Evolutionary conservation across 805 yeast genomes (phyloP), one percentile per base, ranked within the genome.

Genomic region (Sugiyamaella smithiae): DNA sequence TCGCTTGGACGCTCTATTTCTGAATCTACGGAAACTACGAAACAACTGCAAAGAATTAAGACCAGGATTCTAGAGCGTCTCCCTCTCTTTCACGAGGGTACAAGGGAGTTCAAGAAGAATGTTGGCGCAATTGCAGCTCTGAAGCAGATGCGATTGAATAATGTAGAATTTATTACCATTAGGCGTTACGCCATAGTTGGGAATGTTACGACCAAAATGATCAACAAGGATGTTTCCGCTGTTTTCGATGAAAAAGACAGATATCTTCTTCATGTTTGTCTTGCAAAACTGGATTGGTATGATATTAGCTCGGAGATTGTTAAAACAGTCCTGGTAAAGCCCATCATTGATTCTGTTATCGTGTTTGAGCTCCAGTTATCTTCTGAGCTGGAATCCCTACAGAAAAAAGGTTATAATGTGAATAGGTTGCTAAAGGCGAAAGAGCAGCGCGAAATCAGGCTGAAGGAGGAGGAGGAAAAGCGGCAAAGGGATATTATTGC

Each of bases 341-440:
- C 72, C 1, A 64, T 60, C 16, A 71, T 71, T 3, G 74, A 69
- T 29, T 59, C 67, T 1, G 67, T 62, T 3, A 59, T 70, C 19
- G 65, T 69, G 4, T 48, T 69, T 8, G 73, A 69, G 42, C 54
- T 68, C 19, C 62, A 67, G 37, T 57, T 69, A n/a, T 57, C 57
- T 24, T 53, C 64, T 6, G 53, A 61, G 11, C 52, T 70, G 38
- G 48, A 50, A 9, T 44, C 58, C 14, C 57, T 69, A 31, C 65
- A 65, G 50, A 47, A 59, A 36, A 67, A 70, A 40, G 74, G 74
- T 8, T 68, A 66, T 53, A 67, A 69, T 52, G 70, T 70, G 8
- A 58, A 59, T 22, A 50, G 70, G 19, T 50, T 69, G 22, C 54
- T 65, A 28, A 52, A 54, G 38, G 51, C 57, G 41, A 56, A 60